Evolutionary conservation across 2,329 filamentous ascomycete genomes (phyloP).

Genomic region (Fusarium abutilonis): DNA sequence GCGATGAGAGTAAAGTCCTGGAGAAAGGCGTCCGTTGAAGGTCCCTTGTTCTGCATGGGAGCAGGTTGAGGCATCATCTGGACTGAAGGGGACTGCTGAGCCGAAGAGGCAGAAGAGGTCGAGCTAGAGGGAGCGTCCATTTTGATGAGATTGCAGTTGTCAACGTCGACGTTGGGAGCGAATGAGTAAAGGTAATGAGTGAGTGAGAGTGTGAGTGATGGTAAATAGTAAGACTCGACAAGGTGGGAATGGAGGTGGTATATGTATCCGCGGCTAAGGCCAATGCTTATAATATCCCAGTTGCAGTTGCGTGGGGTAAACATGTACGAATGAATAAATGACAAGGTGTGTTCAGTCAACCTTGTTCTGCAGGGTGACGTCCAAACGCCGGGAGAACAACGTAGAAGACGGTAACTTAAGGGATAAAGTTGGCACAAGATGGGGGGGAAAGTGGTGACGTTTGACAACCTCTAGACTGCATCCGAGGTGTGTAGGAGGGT

Average conservation of each 20-base stretch:
- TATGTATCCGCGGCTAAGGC: slow-evolving; percentile 14
- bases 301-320: slow-evolving; percentile 23
- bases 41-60: slow-evolving; percentile 47
- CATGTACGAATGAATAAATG: no score
- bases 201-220: background rate
- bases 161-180: slow-evolving; percentile 6
- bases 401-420: background rate
- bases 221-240: background rate
- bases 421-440: slow-evolving; percentile 12
- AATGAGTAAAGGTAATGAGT: background rate
- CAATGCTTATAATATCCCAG: slow-evolving; percentile 18
- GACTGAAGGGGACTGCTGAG: slow-evolving; percentile 48
- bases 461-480: slow-evolving; percentile 12
- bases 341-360: slow-evolving; percentile 15
- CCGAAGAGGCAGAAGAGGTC: slow-evolving; percentile 43
- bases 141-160: slow-evolving; percentile 7
- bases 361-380: slow-evolving; percentile 32
- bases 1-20: slow-evolving; percentile 86
- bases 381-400: background rate
- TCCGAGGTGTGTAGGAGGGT: slow-evolving; percentile 2
- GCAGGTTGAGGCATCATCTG: slow-evolving; percentile 40
- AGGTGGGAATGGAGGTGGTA: slow-evolving; percentile 20
- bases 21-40: slow-evolving; percentile 70
- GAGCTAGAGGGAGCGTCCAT: slow-evolving; percentile 52
- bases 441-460: slow-evolving; percentile 25